Conservation (phyloP, 2,329 filamentous ascomycete species). For the Apiospora saccharicola region DNA sequence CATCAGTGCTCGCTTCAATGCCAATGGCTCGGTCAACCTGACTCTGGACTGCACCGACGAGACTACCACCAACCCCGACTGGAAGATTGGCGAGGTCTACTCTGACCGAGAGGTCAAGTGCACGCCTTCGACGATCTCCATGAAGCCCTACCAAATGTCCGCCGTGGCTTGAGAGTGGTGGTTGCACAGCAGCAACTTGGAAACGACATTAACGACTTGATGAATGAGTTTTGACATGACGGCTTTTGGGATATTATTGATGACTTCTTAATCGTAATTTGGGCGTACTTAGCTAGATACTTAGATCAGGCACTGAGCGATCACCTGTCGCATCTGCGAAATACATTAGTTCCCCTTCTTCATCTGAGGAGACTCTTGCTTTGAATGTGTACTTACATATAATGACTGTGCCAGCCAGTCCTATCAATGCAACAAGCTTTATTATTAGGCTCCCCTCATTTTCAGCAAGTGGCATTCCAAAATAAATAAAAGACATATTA, state of each 20-base stretch:
- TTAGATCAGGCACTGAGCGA: slow-evolving; percentile 5
- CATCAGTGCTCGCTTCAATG: slow-evolving; percentile 43
- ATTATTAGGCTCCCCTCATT: too few relatives aligned
- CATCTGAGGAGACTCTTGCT: too few relatives aligned
- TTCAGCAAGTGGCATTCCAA: too few relatives aligned
- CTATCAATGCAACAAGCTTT: too few relatives aligned
- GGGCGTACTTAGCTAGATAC: neutral
- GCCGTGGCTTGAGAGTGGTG: slow-evolving; percentile 43
- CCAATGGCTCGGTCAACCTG: slow-evolving; percentile 43
- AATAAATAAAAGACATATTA: too few relatives aligned
- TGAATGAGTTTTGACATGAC: neutral
- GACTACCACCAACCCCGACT: slow-evolving; percentile 48
- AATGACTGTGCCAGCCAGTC: too few relatives aligned
- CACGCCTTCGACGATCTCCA: slow-evolving; percentile 37
- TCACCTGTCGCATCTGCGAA: neutral
- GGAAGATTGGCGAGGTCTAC: slow-evolving; percentile 50
- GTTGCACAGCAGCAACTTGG: slow-evolving; percentile 31
- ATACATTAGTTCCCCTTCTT: neutral
- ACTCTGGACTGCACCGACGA: slow-evolving; percentile 45
- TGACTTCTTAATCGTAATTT: slow-evolving; percentile 2
- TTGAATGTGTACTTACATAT: too few relatives aligned
- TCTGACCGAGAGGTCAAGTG: slow-evolving; percentile 45
- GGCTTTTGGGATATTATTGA: slow-evolving; percentile 42
- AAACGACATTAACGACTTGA: slow-evolving; percentile 1
- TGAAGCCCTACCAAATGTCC: slow-evolving; percentile 44